phyloP scores from a whole-genome alignment of 768 basidiomycete species.

The Lactifluus volemus region DNA sequence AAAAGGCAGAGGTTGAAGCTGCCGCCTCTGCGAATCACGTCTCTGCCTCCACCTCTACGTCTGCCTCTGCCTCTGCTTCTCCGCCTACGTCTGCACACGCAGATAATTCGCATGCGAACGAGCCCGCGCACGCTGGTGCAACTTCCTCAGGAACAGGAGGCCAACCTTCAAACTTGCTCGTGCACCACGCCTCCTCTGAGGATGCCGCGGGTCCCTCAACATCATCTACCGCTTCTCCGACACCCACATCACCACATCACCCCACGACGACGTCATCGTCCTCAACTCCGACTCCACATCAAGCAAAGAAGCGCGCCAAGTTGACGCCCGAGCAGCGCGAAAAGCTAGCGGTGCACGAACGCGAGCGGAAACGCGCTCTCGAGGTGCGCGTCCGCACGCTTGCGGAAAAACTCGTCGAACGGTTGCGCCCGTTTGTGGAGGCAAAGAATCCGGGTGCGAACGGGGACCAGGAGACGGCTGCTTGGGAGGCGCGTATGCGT shows the following conservation, averaged over 20 bases:
- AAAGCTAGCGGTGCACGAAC: conserved; percentile 75
- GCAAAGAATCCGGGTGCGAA: conserved; percentile 74
- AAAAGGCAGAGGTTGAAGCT: conserved; percentile 57
- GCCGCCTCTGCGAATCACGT: conserved; percentile 20
- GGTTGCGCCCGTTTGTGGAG: conserved; percentile 85
- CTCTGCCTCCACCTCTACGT: conserved; percentile 19
- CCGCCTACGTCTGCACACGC: not conserved
- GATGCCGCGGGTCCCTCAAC: not conserved
- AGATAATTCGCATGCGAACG: not conserved
- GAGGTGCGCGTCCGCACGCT: conserved; percentile 68
- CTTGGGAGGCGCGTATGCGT: conserved; percentile 68
- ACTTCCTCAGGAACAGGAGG: not conserved
- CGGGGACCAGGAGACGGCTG: conserved; percentile 74
- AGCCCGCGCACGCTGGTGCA: not conserved
- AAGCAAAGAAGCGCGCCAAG: conserved; percentile 34
- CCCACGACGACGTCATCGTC: conserved; percentile 7
- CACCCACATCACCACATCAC: conserved; percentile 20
- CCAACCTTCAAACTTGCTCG: not conserved
- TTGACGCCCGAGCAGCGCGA: conserved; percentile 77
- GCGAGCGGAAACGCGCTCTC: conserved; percentile 71
- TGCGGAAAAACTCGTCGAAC: conserved; percentile 71
- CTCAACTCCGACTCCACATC: conserved; percentile 6
- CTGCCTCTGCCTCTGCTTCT: not conserved
- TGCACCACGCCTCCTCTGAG: not conserved
- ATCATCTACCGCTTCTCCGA: not conserved